A percentile compares a stretch with the other conserved stretches of the same genome.
These are phyloP conservation scores for Dactylonectria estremocensis DNA, from an alignment of 2,329 filamentous ascomycete genomes.

Conservation along the genomic window DNA sequence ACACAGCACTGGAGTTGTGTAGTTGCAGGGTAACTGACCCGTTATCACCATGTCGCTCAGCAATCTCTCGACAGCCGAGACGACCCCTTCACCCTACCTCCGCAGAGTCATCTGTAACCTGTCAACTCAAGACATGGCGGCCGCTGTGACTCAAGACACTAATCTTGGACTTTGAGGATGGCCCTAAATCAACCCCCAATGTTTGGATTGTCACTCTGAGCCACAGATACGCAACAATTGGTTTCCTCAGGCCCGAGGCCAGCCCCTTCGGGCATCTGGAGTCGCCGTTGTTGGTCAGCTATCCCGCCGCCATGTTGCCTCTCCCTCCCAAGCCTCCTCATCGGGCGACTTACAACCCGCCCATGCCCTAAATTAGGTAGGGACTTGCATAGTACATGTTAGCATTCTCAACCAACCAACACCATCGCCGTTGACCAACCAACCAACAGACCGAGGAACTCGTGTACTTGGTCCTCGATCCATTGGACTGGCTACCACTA, in stretches of 20 bases:
- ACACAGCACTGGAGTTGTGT: too few species aligned
- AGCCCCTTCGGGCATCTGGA: constrained; percentile 31
- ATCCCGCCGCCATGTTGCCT: not conserved
- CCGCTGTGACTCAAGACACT: constrained; percentile 1
- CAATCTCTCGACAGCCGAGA: not conserved
- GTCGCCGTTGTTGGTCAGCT: constrained; percentile 20
- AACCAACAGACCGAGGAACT: constrained; percentile 17
- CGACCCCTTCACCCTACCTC: not conserved
- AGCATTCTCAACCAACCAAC: constrained; percentile 15
- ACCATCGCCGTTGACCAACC: constrained; percentile 14
- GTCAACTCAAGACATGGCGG: not conserved
- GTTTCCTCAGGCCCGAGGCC: constrained; percentile 18
- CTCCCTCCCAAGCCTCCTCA: not conserved
- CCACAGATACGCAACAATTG: constrained; percentile 36
- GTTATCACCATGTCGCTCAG: not conserved
- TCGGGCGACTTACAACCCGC: constrained; percentile 13
- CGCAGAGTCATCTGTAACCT: not conserved
- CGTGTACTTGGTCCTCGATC: not conserved
- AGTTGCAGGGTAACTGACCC: not conserved
- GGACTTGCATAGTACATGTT: constrained; percentile 8
- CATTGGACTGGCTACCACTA: constrained; percentile 24
- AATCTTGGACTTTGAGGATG: not conserved
- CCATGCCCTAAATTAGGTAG: constrained; percentile 12
- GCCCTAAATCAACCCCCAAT: not conserved
- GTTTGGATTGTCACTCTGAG: not conserved